Evolutionary conservation across 2,329 filamentous ascomycete species (phyloP), one percentile per base, ranked within the genome.

Genomic region (Talaromyces sp.): DNA sequence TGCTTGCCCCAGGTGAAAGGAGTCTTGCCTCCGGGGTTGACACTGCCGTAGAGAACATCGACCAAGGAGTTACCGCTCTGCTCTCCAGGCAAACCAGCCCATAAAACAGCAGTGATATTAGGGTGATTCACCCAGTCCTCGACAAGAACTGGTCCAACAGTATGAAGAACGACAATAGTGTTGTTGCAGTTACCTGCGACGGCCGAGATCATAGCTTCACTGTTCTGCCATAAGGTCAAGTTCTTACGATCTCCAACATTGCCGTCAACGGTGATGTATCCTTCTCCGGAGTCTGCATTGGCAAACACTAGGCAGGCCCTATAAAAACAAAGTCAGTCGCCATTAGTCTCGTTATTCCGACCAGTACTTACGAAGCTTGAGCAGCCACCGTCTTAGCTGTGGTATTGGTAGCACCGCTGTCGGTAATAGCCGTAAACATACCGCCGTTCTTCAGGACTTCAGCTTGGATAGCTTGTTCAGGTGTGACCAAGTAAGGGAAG

Each of bases 191-290:
- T 75, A 7, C 88, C 83, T 0, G 92, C 88, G 11, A 97, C 91
- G 58, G 90, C 92, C 78, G 90, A 85, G 78, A 98, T 91, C 64
- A 98, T 80, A 0, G 85, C 83, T 62, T 98, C 92, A 47, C 92
- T 93, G 66, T 88, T 85, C 67, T 89, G 84, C 94, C 94, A 98
- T 0, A 97, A 83, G 0, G 93, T 97, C 43, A 99, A 83, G 79
- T 99, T 97, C 73, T 93, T 93, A 62, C 95, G 89, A 77, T 98
- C 94, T 65, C 95, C 95, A 66, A 84, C 82, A 75, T 97, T 97
- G 63, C 87, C 90, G 68, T 93, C 94, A 1, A 96, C 86, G 31
- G 80, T 84, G 73, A 98, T 92, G 79, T 87, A 97, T 5, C 92
- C 93, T 79, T 98, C 95, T 62, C 94, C 94, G 3, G 90, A 86